Base-by-base conservation (phyloP, 352 stramenopile species). In the Globisporangium polare region DNA sequence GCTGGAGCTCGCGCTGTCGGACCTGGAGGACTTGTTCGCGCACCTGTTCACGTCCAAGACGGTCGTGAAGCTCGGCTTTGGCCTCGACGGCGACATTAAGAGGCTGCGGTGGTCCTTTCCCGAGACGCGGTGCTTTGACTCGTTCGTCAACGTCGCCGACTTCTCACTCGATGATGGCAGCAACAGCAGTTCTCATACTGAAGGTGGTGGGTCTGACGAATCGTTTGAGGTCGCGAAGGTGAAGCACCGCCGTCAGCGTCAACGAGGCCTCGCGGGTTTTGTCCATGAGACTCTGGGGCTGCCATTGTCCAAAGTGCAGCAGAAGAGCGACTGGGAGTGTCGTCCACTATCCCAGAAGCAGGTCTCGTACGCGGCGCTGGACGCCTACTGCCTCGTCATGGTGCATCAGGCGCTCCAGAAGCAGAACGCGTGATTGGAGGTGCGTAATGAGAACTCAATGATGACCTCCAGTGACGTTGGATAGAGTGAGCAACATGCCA, bases 361-460 rank as follows among this genome's bases (percentile, higher is more conserved):
- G 62, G 63, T 90, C 20, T 50, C 73, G n/a, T 94, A 94, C 71
- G 82, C 85, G 7, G 80, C 85, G 3, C 58, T 86, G 39, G 85
- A 94, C 58, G 85, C 85, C 5, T 91, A 80, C 71, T 88, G 79
- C 50, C 66, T 94, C 39, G 60, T 91, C 35, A 81, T 98, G 83
- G 83, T 90, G 31, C 71, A 86, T 56, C 58, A 78, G 35, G 60
- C 60, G 24, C 37, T 64, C 5, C 46, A 55, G n/a, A 49, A 49
- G 42, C 39, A 45, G 39, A 45, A 45, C 3, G 39, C 15, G 39
- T 45, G 17, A 45, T 15, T 45, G n/a, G 39, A 45, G 39, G 17
- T 7, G 17, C 13, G 20, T 4, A n/a, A 45, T 2, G 39, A 45
- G 17, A 43, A 33, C 29, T 33, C 7, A 8, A 9, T 4, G 4